Evolutionary conservation across 805 yeast species (phyloP), one percentile per base, ranked within the genome.

Genomic region (Wickerhamomyces rabaulensis): DNA sequence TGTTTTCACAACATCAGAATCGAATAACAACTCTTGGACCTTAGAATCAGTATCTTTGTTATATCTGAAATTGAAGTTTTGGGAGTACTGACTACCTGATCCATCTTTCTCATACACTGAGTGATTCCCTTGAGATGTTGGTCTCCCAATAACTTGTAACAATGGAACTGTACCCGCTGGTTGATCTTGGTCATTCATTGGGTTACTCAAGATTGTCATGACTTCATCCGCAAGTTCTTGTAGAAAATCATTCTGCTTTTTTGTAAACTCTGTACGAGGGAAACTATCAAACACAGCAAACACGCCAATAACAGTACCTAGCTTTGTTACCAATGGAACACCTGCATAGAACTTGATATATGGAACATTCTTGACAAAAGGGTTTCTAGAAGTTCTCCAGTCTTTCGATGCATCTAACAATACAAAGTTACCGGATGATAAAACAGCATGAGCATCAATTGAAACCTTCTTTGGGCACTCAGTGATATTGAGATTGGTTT

Each of bases 341-440:
- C 86, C 87, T 31, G 80, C 75, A 59, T 84, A 86, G 56, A 82
- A 82, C 46, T 64, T 70, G 43, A 85, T 76, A 47, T 66, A 64
- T 0, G 92, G 90, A 0, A 71, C 67, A 0, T 82, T 81, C 19
- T 70, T 75, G 1, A 86, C 87, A 41, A 84, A 67, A 0, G 92
- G 92, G 55, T 79, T 82, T 37, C 68, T 65, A 16, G 64, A 56
- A 4, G 82, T 75, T 59, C 95, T 69, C 94, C 95, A 86, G 58
- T 86, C 95, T 31, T 66, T 65, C 6, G 79, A 61, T 3, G 90
- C 81, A 60, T 85, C 87, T 6, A 71, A 58, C 8, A 86, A 53
- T 4, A 79, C 66, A 45, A 86, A 76, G 50, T 73, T 71, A 2
- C 71, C 80, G 7, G 68, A 61, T 0, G 90, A 82, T 31, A 86